These are phyloP conservation scores for Alternaria atra DNA, from an alignment of 2,329 filamentous ascomycete species.

Conservation along the genomic window DNA sequence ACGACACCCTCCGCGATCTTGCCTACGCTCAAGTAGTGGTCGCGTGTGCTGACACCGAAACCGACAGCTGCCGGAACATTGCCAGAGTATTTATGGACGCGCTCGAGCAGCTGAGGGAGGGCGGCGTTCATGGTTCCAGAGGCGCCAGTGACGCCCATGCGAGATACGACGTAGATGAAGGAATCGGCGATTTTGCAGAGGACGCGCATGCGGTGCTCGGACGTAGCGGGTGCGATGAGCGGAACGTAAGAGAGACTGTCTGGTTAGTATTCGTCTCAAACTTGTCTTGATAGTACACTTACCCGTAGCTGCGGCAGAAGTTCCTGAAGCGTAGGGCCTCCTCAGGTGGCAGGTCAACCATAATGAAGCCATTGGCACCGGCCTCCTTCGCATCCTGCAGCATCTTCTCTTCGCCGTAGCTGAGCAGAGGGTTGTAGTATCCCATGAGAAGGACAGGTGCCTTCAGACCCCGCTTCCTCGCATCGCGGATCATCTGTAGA, in stretches of 20 bases:
- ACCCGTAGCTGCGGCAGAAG: slow-evolving; percentile 80
- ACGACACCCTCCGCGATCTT: slow-evolving; percentile 91
- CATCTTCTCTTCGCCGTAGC: slow-evolving; percentile 91
- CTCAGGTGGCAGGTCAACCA: slow-evolving; percentile 94
- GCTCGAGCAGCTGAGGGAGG: slow-evolving; percentile 80
- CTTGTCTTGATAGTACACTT: slow-evolving; percentile 45
- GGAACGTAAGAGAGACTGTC: slow-evolving; percentile 88
- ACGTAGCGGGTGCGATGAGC: slow-evolving; percentile 94
- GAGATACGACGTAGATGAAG: slow-evolving; percentile 98
- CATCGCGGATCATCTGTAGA: slow-evolving; percentile 83
- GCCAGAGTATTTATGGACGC: slow-evolving; percentile 91
- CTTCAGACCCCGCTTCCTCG: slow-evolving; percentile 77
- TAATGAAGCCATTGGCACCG: slow-evolving; percentile 94
- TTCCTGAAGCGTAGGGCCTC: slow-evolving; percentile 92
- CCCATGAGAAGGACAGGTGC: slow-evolving; percentile 94
- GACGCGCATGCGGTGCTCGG: slow-evolving; percentile 90
- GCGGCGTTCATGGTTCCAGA: slow-evolving; percentile 81
- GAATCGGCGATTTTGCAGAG: slow-evolving; percentile 97
- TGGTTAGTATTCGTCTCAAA: slow-evolving; percentile 19
- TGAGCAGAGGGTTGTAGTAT: slow-evolving; percentile 96
- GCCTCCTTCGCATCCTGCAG: slow-evolving; percentile 83
- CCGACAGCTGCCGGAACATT: slow-evolving; percentile 91
- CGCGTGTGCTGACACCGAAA: slow-evolving; percentile 93
- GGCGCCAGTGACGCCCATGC: slow-evolving; percentile 96
- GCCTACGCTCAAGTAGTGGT: slow-evolving; percentile 89